phyloP scores from a whole-genome alignment of 2,329 filamentous ascomycete genomes.

The Fusarium succisae region DNA sequence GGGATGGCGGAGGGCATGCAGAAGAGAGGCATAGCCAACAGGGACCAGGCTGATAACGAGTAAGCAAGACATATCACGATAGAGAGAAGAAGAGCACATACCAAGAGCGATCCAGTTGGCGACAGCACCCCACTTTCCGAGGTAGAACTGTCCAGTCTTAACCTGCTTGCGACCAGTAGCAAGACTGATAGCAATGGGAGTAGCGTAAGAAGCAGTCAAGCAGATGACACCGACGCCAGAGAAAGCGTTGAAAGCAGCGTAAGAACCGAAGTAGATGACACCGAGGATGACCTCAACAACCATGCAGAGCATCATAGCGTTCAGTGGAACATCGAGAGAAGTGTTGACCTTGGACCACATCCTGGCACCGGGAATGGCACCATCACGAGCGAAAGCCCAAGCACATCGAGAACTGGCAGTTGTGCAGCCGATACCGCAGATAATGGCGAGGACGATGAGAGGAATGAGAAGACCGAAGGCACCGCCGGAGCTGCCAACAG shows the following conservation, averaged over 20 bases:
- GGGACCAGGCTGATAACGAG: constrained; percentile 2
- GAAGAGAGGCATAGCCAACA: constrained; percentile 15
- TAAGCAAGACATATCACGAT: not conserved
- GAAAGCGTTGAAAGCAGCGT: constrained; percentile 13
- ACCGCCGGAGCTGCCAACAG: not conserved
- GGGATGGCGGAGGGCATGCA: constrained; percentile 17
- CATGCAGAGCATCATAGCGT: constrained; percentile 18
- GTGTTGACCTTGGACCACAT: constrained; percentile 5
- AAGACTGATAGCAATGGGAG: constrained; percentile 4
- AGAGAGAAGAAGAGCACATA: not conserved
- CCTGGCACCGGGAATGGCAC: constrained; percentile 7
- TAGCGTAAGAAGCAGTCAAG: constrained; percentile 12
- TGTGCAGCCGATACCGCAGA: constrained; percentile 14
- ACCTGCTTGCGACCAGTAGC: not conserved
- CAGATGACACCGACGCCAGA: constrained; percentile 1
- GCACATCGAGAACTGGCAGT: constrained; percentile 13
- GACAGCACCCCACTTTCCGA: not conserved
- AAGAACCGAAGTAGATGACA: constrained; percentile 15
- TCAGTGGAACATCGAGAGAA: not conserved
- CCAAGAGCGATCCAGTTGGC: constrained; percentile 3
- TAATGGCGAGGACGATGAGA: not conserved
- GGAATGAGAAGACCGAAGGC: constrained; percentile 1
- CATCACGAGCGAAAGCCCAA: constrained; percentile 15
- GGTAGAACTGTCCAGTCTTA: constrained; percentile 2
- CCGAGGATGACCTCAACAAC: not conserved